Percentiles rank a stretch among this genome's conserved stretches.
These are phyloP conservation scores for Boletus patriciae DNA, from an alignment of 768 basidiomycete genomes.

Conservation along the genomic window DNA sequence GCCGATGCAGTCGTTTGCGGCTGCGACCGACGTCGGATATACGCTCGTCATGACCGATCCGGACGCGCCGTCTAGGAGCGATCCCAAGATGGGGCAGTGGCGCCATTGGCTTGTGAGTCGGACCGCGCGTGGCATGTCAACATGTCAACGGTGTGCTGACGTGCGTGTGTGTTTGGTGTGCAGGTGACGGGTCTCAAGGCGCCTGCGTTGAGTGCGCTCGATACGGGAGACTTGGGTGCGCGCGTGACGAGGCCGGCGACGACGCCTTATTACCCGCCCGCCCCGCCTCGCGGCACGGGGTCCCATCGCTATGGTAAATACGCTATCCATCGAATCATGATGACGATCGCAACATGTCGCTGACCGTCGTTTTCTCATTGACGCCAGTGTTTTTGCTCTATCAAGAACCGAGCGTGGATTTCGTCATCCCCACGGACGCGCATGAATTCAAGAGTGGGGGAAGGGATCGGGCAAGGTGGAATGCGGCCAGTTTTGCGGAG, in stretches of 20 bases:
- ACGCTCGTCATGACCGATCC: slow-evolving; percentile 61
- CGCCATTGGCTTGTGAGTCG: slow-evolving; percentile 55
- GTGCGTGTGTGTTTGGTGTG: not conserved
- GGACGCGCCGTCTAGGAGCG: slow-evolving; percentile 52
- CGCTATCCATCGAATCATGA: not conserved
- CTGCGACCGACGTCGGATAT: slow-evolving; percentile 39
- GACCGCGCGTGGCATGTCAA: not conserved
- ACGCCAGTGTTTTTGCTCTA: slow-evolving; percentile 57
- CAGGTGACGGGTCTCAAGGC: slow-evolving; percentile 43
- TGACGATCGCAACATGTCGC: not conserved
- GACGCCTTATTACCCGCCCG: slow-evolving; percentile 58
- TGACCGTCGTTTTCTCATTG: not conserved
- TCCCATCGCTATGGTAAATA: slow-evolving; percentile 57
- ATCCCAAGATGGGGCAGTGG: slow-evolving; percentile 52
- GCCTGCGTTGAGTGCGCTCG: slow-evolving; percentile 31
- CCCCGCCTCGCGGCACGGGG: slow-evolving; percentile 53
- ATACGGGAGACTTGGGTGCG: slow-evolving; percentile 36
- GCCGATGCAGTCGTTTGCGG: slow-evolving; percentile 39
- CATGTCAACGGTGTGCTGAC: slow-evolving; percentile 1
- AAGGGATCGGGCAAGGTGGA: slow-evolving; percentile 53
- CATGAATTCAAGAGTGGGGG: slow-evolving; percentile 46
- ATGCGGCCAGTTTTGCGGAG: slow-evolving; percentile 52
- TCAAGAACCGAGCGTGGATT: slow-evolving; percentile 49
- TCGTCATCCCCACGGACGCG: slow-evolving; percentile 45
- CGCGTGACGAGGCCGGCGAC: slow-evolving; percentile 46